Evolutionary conservation across 1,284 basidiomycete species (phyloP), one percentile per base, ranked within the genome.

Genomic region (Polyporus tsugae): DNA sequence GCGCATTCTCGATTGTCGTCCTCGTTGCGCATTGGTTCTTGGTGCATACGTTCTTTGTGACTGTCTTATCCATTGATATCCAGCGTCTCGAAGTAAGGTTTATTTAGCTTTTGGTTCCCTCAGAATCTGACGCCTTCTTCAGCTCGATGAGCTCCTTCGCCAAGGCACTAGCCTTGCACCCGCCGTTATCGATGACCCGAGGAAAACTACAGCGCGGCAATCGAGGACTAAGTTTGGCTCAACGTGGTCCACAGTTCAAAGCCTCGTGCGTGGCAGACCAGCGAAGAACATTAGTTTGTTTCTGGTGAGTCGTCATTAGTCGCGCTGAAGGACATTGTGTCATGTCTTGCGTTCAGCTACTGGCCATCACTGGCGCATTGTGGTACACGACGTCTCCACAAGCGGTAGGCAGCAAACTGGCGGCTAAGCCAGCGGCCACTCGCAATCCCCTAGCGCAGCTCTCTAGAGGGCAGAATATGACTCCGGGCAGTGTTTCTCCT

Each of bases 11-110:
- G 0, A 92, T 96, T 55, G 95, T 98, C 41, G 95, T 98, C 7
- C 87, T 99, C 44, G 91, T 98, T 44, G 95, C 96, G 36, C 97
- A 99, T 79, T 99, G 95, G 94, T 98, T 96, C 80, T 83, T 97
- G 65, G 93, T 96, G 29, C 94, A 97, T 78, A 96, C 95, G 0
- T 96, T 97, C 80, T 97, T 97, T 80, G 85, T 95, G 73, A 93
- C 95, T 19, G 94, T 97, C 22, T 82, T 97, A 33, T 94, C 93
- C 5, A 96, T 97, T 74, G 95, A 97, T 81, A 89, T 97, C 65
- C 95, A 96, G 73, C 90, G 95, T 60, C 82, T 97, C 35, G 95
- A 97, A 83, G 92, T 89, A 72, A 68, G 86, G 79, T 60, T 39
- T 5, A 22, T 39, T 25, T 19, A 11, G 4, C 11, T 36, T 35